These are phyloP conservation scores for Heterobasidion occidentale DNA, from an alignment of 1,284 basidiomycete species.

Conservation along the genomic window DNA sequence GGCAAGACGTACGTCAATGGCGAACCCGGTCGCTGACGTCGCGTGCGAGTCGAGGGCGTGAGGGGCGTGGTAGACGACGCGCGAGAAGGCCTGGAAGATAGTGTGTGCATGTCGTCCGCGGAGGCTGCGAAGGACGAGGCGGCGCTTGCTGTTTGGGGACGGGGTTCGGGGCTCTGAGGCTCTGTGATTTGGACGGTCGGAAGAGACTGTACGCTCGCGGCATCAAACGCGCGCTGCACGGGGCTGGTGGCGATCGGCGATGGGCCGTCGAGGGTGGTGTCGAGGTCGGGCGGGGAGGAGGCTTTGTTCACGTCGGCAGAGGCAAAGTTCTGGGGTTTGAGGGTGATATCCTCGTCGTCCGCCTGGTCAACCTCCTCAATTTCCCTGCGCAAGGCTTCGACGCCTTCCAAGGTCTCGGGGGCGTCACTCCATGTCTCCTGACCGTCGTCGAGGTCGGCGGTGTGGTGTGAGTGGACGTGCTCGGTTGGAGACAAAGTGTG, in stretches of 20 bases:
- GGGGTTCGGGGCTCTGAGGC: conserved; percentile 17
- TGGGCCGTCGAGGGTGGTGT: conserved; percentile 15
- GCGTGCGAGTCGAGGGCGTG: conserved; percentile 14
- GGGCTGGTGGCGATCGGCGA: conserved; percentile 20
- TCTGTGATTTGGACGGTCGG: conserved; percentile 45
- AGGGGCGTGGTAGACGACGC: not conserved
- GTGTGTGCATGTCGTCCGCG: not conserved
- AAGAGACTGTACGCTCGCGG: conserved; percentile 50
- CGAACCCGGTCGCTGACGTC: conserved; percentile 11
- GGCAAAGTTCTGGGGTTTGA: conserved; percentile 27
- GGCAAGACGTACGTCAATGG: conserved; percentile 6
- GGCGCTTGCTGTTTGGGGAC: conserved; percentile 18
- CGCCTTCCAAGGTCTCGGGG: conserved; percentile 27
- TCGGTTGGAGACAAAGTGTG: conserved; percentile 3
- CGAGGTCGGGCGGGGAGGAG: conserved; percentile 20
- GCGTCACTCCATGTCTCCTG: conserved; percentile 31
- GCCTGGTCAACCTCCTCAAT: conserved; percentile 19
- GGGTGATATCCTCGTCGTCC: conserved; percentile 21
- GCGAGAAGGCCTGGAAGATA: not conserved
- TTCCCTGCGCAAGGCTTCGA: conserved; percentile 27
- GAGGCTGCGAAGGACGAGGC: conserved; percentile 11
- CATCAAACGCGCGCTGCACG: conserved; percentile 26
- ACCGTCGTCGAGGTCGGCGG: conserved; percentile 1
- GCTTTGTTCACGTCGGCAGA: conserved; percentile 25
- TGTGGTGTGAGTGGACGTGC: not conserved